Percentiles rank a stretch among this genome's conserved stretches.
These are phyloP conservation scores for Crithidia brevicula DNA, from an alignment of 208 protist species.

Conservation along the genomic window DNA sequence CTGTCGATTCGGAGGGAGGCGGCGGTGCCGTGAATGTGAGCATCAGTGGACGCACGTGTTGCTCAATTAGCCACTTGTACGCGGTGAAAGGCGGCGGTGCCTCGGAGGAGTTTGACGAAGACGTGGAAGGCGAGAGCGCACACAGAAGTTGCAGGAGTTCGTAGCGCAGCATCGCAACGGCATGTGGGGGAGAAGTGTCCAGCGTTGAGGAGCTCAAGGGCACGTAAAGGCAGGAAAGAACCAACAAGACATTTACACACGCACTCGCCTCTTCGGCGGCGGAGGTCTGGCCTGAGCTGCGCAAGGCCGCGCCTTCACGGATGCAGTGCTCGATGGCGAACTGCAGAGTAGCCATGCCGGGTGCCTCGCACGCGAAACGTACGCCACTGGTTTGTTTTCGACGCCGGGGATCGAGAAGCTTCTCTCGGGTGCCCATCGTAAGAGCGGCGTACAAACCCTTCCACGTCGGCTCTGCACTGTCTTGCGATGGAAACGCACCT, in stretches of 20 bases:
- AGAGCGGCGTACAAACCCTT: neutral
- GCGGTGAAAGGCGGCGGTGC: neutral
- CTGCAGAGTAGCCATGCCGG: neutral
- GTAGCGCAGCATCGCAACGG: constrained; percentile 18
- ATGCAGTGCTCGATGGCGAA: neutral
- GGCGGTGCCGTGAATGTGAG: neutral
- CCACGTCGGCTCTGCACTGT: neutral
- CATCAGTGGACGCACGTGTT: neutral
- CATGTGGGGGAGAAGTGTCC: neutral
- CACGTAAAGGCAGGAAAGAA: constrained; percentile 13
- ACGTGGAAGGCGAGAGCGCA: neutral
- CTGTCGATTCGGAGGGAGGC: neutral
- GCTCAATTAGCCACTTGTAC: neutral
- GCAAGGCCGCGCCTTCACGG: neutral
- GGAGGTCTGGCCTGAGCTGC: neutral
- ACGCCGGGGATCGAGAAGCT: too few species aligned
- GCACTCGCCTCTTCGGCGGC: neutral
- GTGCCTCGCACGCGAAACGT: neutral
- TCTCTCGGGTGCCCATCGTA: neutral
- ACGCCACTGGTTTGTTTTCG: too few species aligned
- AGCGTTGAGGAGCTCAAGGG: neutral
- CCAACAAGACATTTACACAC: constrained; percentile 16
- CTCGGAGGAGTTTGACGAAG: neutral
- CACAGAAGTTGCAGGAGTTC: constrained; percentile 14
- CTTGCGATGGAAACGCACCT: too few species aligned